These are phyloP conservation scores for Trypanosoma avium DNA, from an alignment of 208 protist species.

Conservation along the genomic window DNA sequence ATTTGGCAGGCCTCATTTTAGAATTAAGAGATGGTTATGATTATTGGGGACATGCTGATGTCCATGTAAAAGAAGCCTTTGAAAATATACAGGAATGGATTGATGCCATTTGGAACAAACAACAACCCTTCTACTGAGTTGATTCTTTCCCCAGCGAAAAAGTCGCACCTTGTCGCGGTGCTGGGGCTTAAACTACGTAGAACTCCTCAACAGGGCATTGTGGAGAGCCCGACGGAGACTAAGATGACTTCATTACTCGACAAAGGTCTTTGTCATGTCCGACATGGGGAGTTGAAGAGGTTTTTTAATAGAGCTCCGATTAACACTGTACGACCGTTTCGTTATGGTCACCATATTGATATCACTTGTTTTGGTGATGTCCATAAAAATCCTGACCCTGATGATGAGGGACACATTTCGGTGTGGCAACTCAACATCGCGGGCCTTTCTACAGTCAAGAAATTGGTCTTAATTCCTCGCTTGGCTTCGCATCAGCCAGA, in stretches of 20 bases:
- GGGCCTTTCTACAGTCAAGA: neutral
- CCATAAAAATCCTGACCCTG: neutral
- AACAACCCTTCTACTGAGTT: too few relatives aligned
- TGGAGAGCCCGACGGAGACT: neutral
- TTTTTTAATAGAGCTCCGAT: neutral
- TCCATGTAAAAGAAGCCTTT: too few relatives aligned
- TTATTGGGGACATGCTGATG: too few relatives aligned
- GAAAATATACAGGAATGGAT: too few relatives aligned
- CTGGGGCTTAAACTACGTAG: neutral
- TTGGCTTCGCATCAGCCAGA: neutral
- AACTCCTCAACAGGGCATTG: neutral
- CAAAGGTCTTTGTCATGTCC: neutral
- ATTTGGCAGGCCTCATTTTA: too few relatives aligned
- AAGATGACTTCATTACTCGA: conserved; percentile 1
- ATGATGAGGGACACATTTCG: neutral
- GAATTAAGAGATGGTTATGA: too few relatives aligned
- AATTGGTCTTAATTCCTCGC: neutral
- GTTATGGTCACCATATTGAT: neutral
- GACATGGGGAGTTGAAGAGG: neutral
- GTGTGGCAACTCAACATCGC: neutral
- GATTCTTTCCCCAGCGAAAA: neutral
- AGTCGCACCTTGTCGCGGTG: neutral
- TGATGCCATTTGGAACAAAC: too few relatives aligned
- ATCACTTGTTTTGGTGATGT: neutral
- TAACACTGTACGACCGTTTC: conserved; percentile 2